Evolutionary conservation across 1,284 basidiomycete genomes (phyloP), one percentile per base, ranked within the genome.

Genomic region (Ceratobasidium sp.): DNA sequence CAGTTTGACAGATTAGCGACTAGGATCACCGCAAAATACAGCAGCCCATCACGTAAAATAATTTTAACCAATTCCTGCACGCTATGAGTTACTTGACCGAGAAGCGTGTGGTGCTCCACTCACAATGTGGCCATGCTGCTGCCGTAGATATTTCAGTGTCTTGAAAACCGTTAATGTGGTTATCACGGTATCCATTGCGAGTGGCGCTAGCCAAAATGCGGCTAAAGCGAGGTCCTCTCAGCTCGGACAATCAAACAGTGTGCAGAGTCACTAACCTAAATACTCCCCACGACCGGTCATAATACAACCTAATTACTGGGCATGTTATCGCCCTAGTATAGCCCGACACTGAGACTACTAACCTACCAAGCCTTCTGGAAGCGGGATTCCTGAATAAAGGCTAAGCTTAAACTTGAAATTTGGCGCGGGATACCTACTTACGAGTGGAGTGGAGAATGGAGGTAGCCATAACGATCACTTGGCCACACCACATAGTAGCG

Each of bases 341-440:
- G 54, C 35, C 12, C 14, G 35, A n/a, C 5, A 46, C 23, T 8
- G 8, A 27, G 20, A 59, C 27, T 62, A 64, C 64, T 2, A 30
- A 76, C 74, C 74, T 41, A 76, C 27, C 23, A 76, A 18, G 8
- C 74, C 74, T 33, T 38, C 50, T 38, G 74, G 74, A 44, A 76
- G 74, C 38, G 38, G 35, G 8, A 76, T 10, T 30, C 52, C 74
- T 76, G 41, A 16, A 66, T 12, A 10, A 27, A 20, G 14, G 18
- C 52, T 3, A 38, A 20, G 44, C 48, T 50, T 12, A 18, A 48
- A 10, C 52, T n/a, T n/a, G n/a, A 18, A 57, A 64, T 18, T 5
- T 3, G 38, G 8, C 1, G 8, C 16, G 41, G 12, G 18, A 33
- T 64, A 27, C 27, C 23, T 23, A 48, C 74, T 23, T 30, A 76